phyloP scores from a whole-genome alignment of 768 basidiomycete species.

The Tubosaeta sp. region DNA sequence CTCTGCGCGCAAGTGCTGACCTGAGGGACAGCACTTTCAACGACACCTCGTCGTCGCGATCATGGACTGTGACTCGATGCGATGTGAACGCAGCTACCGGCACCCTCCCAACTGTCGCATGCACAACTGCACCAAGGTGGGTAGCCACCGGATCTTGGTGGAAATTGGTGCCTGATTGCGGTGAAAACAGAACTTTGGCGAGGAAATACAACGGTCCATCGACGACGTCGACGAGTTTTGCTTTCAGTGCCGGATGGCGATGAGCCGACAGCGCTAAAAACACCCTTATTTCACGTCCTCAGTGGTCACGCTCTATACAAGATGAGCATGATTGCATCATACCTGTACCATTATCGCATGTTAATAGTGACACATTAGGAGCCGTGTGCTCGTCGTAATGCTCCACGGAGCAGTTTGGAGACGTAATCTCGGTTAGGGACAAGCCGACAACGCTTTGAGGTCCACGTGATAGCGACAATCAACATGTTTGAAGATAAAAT shows the following conservation, averaged over 20 bases:
- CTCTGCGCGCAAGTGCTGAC: conserved; percentile 9
- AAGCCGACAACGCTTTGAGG: not conserved
- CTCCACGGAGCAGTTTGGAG: not conserved
- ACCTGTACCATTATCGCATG: conserved; percentile 25
- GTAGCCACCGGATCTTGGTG: conserved; percentile 22
- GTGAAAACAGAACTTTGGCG: conserved; percentile 53
- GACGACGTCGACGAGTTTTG: conserved; percentile 72
- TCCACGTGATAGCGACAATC: conserved; percentile 2
- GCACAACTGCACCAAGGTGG: conserved; percentile 53
- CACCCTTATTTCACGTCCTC: not conserved
- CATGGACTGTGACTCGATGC: conserved; percentile 63
- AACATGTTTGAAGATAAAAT: not conserved
- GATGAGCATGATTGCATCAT: conserved; percentile 25
- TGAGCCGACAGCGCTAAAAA: conserved; percentile 30
- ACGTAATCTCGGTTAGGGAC: not conserved
- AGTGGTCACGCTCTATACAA: not conserved
- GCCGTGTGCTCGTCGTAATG: conserved; percentile 5
- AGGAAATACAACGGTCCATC: conserved; percentile 63
- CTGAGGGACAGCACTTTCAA: conserved; percentile 62
- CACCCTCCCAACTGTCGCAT: conserved; percentile 57
- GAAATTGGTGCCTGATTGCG: conserved; percentile 10
- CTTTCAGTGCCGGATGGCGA: conserved; percentile 63
- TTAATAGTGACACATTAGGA: conserved; percentile 17
- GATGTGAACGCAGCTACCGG: conserved; percentile 59
- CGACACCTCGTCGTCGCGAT: conserved; percentile 70